Evolutionary conservation across 192 early-diverging fungal genomes (phyloP).

Genomic region (Backusella tuberculispora): DNA sequence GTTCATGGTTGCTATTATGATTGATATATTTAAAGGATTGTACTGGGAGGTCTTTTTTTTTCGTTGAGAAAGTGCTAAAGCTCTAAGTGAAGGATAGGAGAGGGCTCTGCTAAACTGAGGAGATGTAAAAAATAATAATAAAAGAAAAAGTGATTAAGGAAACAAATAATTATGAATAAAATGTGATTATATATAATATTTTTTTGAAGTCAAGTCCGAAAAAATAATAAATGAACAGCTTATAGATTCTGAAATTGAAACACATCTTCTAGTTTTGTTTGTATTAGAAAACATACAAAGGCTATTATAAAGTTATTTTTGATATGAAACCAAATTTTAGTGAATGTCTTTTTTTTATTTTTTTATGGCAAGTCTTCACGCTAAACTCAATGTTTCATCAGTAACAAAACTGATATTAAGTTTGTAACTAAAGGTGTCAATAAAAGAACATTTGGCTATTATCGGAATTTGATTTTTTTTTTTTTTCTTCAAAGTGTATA

Average conservation of each 20-base stretch:
- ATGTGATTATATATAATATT: neutral
- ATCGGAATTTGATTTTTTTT: too few species aligned
- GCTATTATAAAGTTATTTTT: neutral
- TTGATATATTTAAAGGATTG: neutral
- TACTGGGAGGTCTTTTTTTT: too few species aligned
- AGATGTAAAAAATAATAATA: neutral
- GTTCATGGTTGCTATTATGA: neutral
- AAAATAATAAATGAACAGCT: neutral
- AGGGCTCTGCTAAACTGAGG: constrained; percentile 9
- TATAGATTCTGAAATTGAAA: neutral
- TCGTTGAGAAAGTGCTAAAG: neutral
- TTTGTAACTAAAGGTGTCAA: too few species aligned
- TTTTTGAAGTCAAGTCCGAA: neutral
- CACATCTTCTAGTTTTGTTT: neutral
- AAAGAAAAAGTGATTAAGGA: neutral
- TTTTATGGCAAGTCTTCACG: constrained; percentile 9
- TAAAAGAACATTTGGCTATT: too few species aligned
- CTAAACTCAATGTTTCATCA: neutral
- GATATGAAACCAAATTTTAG: neutral
- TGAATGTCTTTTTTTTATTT: neutral
- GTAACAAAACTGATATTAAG: too few species aligned
- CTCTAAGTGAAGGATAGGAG: neutral
- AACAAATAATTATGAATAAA: neutral
- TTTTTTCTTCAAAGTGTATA: too few species aligned
- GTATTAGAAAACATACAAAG: neutral